These are phyloP conservation scores for Backusella liffmaniae DNA, from an alignment of 192 early-diverging fungal genomes.

Conservation along the genomic window DNA sequence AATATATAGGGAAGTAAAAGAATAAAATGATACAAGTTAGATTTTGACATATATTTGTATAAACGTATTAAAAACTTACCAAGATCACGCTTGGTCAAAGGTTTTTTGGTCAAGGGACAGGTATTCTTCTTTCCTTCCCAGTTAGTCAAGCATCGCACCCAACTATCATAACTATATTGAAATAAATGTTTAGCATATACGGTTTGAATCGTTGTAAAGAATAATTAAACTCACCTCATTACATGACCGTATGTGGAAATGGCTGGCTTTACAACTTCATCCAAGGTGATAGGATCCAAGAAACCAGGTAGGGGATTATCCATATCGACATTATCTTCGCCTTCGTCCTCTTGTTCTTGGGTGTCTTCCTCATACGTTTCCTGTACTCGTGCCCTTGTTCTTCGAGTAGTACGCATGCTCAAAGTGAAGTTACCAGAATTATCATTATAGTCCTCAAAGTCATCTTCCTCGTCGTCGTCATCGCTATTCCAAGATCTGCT, in stretches of 20 bases:
- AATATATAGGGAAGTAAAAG: not conserved
- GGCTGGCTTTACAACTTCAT: constrained; percentile 86
- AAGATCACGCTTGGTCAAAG: constrained; percentile 87
- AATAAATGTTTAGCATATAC: constrained; percentile 3
- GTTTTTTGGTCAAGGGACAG: constrained; percentile 93
- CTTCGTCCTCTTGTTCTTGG: constrained; percentile 39
- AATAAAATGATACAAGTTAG: not conserved
- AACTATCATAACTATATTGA: constrained; percentile 58
- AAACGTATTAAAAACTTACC: constrained; percentile 32
- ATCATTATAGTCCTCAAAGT: constrained; percentile 65
- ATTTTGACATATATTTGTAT: not conserved
- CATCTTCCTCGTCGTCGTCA: constrained; percentile 58
- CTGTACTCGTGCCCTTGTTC: constrained; percentile 37
- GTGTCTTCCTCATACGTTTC: constrained; percentile 7
- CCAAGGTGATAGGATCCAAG: constrained; percentile 92
- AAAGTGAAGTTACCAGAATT: constrained; percentile 66
- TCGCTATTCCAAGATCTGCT: constrained; percentile 40
- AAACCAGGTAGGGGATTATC: constrained; percentile 88
- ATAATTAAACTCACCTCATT: constrained; percentile 60
- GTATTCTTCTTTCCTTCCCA: constrained; percentile 82
- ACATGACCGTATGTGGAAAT: constrained; percentile 94
- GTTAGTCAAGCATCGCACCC: constrained; percentile 83
- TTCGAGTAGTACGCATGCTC: constrained; percentile 58
- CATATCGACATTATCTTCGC: constrained; percentile 46
- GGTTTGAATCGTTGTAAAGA: not conserved